phyloP scores from a whole-genome alignment of 805 yeast species.

The Ogataea chonburiensis region DNA sequence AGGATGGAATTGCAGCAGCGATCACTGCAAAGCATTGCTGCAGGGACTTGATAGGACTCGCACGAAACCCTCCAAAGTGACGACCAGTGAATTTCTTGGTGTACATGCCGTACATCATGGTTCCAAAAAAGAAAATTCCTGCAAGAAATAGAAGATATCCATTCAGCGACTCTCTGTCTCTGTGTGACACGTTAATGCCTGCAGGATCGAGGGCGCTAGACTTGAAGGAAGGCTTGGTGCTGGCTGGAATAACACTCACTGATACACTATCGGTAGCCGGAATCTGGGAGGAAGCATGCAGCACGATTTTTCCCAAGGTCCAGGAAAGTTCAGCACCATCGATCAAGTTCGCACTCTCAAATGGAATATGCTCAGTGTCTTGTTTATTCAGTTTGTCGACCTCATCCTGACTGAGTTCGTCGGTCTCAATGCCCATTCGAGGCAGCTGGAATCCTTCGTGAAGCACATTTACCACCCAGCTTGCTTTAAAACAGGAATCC shows the following conservation, averaged over 20 bases:
- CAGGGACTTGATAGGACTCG: slow-evolving; percentile 5
- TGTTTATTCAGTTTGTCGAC: slow-evolving; percentile 27
- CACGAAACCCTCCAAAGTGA: slow-evolving; percentile 3
- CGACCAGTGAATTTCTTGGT: slow-evolving; percentile 10
- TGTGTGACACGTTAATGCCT: not conserved
- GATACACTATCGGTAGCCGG: slow-evolving; percentile 22
- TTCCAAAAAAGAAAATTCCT: slow-evolving; percentile 18
- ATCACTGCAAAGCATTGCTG: slow-evolving; percentile 15
- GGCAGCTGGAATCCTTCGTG: slow-evolving; percentile 95
- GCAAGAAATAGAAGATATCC: slow-evolving; percentile 14
- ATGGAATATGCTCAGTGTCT: slow-evolving; percentile 49
- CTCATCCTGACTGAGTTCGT: slow-evolving; percentile 27
- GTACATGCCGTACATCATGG: slow-evolving; percentile 12
- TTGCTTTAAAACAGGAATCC: slow-evolving; percentile 90
- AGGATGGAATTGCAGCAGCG: slow-evolving; percentile 8
- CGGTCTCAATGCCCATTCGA: slow-evolving; percentile 53
- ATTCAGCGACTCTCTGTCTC: slow-evolving; percentile 9
- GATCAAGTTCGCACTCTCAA: slow-evolving; percentile 78
- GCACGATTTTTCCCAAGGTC: slow-evolving; percentile 87
- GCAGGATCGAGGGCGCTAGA: slow-evolving; percentile 1
- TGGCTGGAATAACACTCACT: slow-evolving; percentile 43
- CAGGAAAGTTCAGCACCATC: slow-evolving; percentile 88
- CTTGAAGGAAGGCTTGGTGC: slow-evolving; percentile 11
- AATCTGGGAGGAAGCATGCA: slow-evolving; percentile 77
- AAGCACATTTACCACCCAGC: slow-evolving; percentile 86